These are phyloP conservation scores for Pythium aquatile DNA, from an alignment of 352 stramenopile genomes.

Conservation along the genomic window DNA sequence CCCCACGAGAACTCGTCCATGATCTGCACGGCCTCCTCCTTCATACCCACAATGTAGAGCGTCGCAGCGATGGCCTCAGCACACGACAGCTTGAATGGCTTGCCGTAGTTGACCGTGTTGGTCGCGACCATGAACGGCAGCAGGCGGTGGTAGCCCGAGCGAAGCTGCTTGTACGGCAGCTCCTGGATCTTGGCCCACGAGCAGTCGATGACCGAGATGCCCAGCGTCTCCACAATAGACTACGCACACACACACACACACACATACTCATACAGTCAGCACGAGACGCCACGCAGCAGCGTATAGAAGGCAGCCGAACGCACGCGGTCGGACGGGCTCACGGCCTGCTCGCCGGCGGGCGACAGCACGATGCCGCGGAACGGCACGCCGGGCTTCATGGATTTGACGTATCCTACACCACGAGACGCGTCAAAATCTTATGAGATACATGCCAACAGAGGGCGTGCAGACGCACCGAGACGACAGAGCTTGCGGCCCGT, in stretches of 20 bases:
- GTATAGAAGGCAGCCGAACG: constrained; percentile 2
- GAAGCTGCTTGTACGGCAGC: constrained; percentile 95
- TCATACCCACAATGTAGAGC: constrained; percentile 95
- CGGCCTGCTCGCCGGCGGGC: constrained; percentile 84
- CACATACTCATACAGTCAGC: background rate
- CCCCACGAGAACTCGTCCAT: constrained; percentile 95
- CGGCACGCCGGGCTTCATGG: constrained; percentile 88
- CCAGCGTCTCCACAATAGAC: constrained; percentile 71
- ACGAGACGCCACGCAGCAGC: background rate
- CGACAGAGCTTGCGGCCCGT: constrained; percentile 92
- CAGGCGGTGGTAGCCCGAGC: constrained; percentile 92
- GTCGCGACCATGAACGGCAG: constrained; percentile 97
- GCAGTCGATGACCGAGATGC: constrained; percentile 97
- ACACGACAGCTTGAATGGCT: constrained; percentile 94
- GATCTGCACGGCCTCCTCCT: constrained; percentile 85
- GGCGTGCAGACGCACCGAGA: constrained; percentile 41
- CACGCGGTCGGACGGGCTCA: constrained; percentile 89
- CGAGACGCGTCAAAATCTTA: background rate
- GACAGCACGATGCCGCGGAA: constrained; percentile 96
- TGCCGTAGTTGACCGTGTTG: constrained; percentile 99
- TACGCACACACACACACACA: constrained; percentile 17
- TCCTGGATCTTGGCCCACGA: constrained; percentile 97
- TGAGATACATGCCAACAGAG: background rate
- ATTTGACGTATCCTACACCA: constrained; percentile 81
- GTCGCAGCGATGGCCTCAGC: constrained; percentile 97